These are phyloP conservation scores for Carex parvula DNA, from an alignment of 176 grass and related monocot genomes.

Conservation along the genomic window DNA sequence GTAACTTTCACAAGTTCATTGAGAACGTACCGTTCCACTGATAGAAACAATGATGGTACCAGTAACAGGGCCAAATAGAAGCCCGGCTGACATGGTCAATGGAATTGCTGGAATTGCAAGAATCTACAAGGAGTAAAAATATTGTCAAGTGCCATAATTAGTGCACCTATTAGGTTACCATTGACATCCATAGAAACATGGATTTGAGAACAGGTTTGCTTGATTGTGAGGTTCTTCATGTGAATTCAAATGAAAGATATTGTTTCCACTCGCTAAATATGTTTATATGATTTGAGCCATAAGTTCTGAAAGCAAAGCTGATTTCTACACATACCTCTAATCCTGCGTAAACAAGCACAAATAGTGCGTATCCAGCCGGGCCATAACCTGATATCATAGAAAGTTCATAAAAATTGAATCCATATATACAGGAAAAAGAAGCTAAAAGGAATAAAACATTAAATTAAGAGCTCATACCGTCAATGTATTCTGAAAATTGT, in stretches of 20 bases:
- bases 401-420: not conserved
- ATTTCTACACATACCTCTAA: conserved; percentile 58
- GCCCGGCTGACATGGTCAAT: conserved; percentile 90
- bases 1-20: not conserved
- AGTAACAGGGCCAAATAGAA: conserved; percentile 80
- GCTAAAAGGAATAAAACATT: not conserved
- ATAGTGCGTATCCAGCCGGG: conserved; percentile 88
- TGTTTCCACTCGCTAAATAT: not conserved
- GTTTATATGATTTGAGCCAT: not conserved
- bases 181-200: not conserved
- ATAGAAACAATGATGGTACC: conserved; percentile 94
- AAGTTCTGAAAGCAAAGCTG: not conserved
- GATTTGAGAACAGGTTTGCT: not conserved
- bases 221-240: not conserved
- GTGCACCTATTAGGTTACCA: not conserved
- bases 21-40: conserved; percentile 83
- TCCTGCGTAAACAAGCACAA: conserved; percentile 83
- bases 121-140: conserved; percentile 39
- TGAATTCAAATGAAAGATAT: not conserved
- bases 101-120: conserved; percentile 97
- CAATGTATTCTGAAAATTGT: conserved; percentile 88
- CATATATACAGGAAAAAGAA: conserved; percentile 27
- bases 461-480: conserved; percentile 45
- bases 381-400: conserved; percentile 70
- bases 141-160: not conserved